Percentiles rank a stretch among this genome's conserved stretches.
These are phyloP conservation scores for Globisporangium paroecandrum DNA, from an alignment of 352 stramenopile genomes.

Conservation along the genomic window DNA sequence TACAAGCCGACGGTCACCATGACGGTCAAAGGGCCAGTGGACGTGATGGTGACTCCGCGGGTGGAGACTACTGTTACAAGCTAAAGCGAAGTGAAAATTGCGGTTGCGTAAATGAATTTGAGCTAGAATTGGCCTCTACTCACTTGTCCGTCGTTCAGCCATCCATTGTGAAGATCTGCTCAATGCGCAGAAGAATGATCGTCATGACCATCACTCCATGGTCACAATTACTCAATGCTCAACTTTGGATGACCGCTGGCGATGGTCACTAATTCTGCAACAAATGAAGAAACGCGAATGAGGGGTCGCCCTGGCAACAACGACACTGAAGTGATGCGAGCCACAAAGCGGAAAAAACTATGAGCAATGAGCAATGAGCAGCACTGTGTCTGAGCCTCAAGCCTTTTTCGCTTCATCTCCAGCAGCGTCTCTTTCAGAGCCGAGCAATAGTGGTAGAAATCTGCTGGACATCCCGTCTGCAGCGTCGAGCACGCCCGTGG, in stretches of 20 bases:
- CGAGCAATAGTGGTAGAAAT: background rate
- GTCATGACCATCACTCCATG: background rate
- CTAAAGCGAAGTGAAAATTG: background rate
- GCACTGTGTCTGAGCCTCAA: background rate
- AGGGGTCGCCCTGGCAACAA: background rate
- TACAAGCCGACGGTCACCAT: conserved; percentile 49
- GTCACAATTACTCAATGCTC: background rate
- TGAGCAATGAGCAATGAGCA: background rate
- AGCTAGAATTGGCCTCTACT: background rate
- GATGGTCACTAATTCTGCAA: background rate
- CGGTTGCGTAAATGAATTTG: background rate
- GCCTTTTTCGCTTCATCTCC: too few relatives aligned
- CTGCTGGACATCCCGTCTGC: conserved; percentile 10
- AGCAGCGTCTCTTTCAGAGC: background rate
- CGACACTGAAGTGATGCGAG: background rate
- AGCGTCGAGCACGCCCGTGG: conserved; percentile 22
- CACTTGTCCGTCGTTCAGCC: background rate
- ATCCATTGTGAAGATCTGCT: background rate
- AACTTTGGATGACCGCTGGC: background rate
- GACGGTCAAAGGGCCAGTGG: conserved; percentile 33
- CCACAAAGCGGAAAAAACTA: background rate
- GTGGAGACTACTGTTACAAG: background rate
- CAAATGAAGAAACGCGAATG: background rate
- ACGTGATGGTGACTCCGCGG: background rate
- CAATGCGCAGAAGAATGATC: too few relatives aligned